Percentiles rank a stretch among this genome's conserved stretches.
Evolutionary conservation across 2,329 filamentous ascomycete species (phyloP).

Genomic region (Trichoderma citrinoviride): DNA sequence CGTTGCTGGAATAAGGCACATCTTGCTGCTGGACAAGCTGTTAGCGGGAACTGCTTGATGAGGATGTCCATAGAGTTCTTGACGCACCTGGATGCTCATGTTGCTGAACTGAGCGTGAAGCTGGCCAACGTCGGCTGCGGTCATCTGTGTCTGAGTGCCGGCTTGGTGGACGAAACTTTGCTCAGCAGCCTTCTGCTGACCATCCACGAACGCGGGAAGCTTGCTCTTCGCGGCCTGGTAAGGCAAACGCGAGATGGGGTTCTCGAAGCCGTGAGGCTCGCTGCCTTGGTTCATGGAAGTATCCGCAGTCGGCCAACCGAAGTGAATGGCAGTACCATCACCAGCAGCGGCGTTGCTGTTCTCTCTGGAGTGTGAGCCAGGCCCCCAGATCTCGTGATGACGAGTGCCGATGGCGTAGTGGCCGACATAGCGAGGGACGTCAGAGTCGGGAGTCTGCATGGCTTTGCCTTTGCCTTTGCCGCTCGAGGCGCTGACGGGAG

Average conservation of each 20-base stretch:
- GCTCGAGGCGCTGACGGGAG: neutral
- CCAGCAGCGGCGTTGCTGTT: neutral
- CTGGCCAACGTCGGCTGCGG: too few relatives aligned
- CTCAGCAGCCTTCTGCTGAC: neutral
- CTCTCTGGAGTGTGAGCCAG: neutral
- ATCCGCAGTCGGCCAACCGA: neutral
- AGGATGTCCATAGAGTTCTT: neutral
- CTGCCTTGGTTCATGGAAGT: neutral
- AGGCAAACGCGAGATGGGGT: neutral
- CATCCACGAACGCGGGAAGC: neutral
- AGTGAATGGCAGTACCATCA: neutral
- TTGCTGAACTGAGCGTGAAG: too few relatives aligned
- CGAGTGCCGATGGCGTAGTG: neutral
- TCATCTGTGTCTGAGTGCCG: neutral
- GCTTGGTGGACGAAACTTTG: neutral
- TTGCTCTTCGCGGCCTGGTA: neutral
- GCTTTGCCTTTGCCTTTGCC: neutral
- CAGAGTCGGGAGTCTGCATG: neutral
- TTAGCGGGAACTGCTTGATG: neutral
- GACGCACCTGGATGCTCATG: too few relatives aligned
- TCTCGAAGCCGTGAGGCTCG: neutral
- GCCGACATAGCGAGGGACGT: neutral
- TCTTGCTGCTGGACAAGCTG: too few relatives aligned
- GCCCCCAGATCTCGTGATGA: slow-evolving; percentile 1
- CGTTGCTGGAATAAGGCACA: too few relatives aligned